A percentile compares a stretch with the other conserved stretches of the same genome.
Conservation (phyloP, 371 early-diverging fungal genomes). For the Capillidium heterosporum region DNA sequence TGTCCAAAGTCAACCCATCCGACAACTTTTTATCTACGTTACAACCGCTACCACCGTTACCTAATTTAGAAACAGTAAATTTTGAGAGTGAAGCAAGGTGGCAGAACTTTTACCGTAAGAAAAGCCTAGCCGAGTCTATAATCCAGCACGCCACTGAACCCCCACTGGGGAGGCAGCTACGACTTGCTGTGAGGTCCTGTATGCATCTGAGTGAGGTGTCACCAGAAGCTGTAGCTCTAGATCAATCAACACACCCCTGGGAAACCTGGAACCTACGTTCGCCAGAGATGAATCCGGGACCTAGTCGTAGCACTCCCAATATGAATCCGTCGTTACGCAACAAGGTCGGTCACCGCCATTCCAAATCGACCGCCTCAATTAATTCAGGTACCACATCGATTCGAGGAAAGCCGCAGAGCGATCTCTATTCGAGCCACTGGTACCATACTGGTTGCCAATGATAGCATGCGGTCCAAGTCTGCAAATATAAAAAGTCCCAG, state of each 20-base stretch:
- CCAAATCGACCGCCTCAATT: neutral
- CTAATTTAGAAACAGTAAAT: conserved; percentile 4
- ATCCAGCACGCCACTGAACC: conserved; percentile 18
- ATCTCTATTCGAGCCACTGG: conserved; percentile 1
- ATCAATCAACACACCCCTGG: conserved; percentile 4
- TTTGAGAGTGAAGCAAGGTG: conserved; percentile 16
- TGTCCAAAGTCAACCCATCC: neutral
- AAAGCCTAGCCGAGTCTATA: conserved; percentile 15
- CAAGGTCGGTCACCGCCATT: conserved; percentile 3
- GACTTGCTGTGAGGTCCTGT: conserved; percentile 23
- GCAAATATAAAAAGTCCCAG: too few species aligned
- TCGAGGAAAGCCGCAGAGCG: neutral
- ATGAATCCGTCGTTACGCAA: neutral
- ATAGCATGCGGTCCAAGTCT: neutral
- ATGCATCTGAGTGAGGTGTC: conserved; percentile 18
- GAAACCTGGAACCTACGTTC: neutral
- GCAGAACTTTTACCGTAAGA: conserved; percentile 15
- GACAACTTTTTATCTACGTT: conserved; percentile 1
- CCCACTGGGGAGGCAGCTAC: conserved; percentile 16
- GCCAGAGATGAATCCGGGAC: neutral
- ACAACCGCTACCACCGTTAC: conserved; percentile 4
- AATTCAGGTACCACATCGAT: neutral
- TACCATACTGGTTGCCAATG: neutral
- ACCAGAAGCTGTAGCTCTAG: conserved; percentile 20
- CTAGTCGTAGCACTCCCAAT: neutral